Evolutionary conservation across 768 basidiomycete genomes (phyloP), one percentile per base, ranked within the genome.

Genomic region (Serpula lacrymans): DNA sequence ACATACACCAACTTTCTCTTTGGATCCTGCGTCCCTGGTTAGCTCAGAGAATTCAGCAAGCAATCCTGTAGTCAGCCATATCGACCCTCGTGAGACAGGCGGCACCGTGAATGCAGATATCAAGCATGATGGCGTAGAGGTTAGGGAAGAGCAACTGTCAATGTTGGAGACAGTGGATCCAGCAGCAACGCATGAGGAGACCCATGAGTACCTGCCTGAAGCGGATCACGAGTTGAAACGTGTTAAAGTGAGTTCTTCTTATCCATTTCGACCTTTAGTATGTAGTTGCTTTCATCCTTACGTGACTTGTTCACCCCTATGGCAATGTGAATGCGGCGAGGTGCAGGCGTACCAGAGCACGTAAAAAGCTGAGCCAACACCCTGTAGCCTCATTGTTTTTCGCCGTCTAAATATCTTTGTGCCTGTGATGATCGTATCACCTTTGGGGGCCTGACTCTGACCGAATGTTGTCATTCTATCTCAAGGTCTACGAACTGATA

Each of bases 401-500:
- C n/a, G n/a, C n/a, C n/a, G n/a, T n/a, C n/a, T n/a, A n/a, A n/a
- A n/a, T 6, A 7, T 18, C 31, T 14, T 52, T 47, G 44, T 45
- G 33, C 42, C 45, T 45, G 25, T 43, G 42, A 40, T 44, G 32
- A 47, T 60, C 51, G 48, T 49, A 62, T 62, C 57, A 53, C 55
- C 45, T 60, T 58, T 50, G 41, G 55, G 51, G 43, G 46, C 50
- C 31, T 46, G n/a, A 18, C 43, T 58, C 58, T 62, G 50, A 62
- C 62, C 55, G 48, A 47, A 48, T 13, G 43, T 52, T 50, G 25
- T 58, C 44, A 39, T 42, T 45, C 36, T 54, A 46, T 43, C 55
- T 48, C 51, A 55, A 99, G 86, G 95, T 99, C 20, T 98, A 99
- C 65, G 86, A 94, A 63, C 83, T 99, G 45, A 78, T 91, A 39